phyloP scores from a whole-genome alignment of 2,329 filamentous ascomycete genomes.

The Xylaria sp. region DNA sequence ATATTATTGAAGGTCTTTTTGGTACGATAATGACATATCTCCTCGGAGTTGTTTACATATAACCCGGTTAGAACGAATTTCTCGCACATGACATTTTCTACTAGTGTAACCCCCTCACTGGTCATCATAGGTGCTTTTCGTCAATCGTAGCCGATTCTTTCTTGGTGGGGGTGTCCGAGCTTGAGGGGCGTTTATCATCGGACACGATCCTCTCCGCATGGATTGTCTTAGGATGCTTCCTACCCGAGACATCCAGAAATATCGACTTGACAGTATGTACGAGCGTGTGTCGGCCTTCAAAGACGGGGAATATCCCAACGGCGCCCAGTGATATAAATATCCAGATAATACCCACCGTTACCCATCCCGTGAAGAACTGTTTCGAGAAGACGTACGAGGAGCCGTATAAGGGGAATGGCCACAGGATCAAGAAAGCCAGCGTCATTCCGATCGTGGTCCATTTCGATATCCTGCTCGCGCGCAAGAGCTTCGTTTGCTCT shows the following conservation, averaged over 20 bases:
- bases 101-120: neutral
- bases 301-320: conserved; percentile 84
- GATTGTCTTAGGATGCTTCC: conserved; percentile 48
- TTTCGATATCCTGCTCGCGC: conserved; percentile 54
- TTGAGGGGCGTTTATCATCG: conserved; percentile 37
- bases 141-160: conserved; percentile 23
- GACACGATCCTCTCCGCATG: conserved; percentile 45
- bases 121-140: conserved; percentile 19
- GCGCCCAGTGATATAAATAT: conserved; percentile 77
- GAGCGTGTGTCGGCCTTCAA: conserved; percentile 78
- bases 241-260: conserved; percentile 66
- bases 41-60: neutral
- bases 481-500: conserved; percentile 43
- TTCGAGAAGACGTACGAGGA: conserved; percentile 83
- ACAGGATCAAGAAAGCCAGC: conserved; percentile 78
- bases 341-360: conserved; percentile 81
- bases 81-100: neutral
- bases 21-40: neutral
- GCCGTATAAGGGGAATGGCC: conserved; percentile 94
- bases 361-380: conserved; percentile 85
- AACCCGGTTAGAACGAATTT: neutral
- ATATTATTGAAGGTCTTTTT: neutral
- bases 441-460: conserved; percentile 70
- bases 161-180: conserved; percentile 37
- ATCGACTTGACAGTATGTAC: conserved; percentile 70